These are phyloP conservation scores for Luzula sylvatica DNA, from an alignment of 176 grass and related monocot species.

Conservation along the genomic window DNA sequence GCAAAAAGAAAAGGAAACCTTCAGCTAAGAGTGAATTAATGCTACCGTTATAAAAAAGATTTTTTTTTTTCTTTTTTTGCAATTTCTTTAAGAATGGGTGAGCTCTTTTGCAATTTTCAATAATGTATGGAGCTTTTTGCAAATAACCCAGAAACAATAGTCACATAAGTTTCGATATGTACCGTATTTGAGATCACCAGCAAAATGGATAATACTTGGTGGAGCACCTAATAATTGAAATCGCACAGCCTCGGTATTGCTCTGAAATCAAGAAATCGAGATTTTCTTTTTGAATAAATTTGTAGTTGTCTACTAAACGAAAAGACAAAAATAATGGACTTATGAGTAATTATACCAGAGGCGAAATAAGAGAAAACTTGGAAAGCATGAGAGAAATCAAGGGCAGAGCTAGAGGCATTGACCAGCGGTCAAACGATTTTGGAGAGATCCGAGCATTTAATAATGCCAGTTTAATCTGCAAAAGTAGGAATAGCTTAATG, in stretches of 20 bases:
- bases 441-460: constrained; percentile 84
- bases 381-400: constrained; percentile 79
- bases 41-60: too few species aligned
- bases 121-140: not conserved
- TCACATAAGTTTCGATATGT: constrained; percentile 4
- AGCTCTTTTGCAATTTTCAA: too few species aligned
- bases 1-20: too few species aligned
- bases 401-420: constrained; percentile 34
- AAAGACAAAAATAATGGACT: not conserved
- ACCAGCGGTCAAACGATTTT: constrained; percentile 82
- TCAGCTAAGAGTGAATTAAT: too few species aligned
- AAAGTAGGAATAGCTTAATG: constrained; percentile 7
- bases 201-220: constrained; percentile 67
- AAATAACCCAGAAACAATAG: not conserved
- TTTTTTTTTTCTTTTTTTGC: too few species aligned
- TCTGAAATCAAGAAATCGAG: constrained; percentile 37
- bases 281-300: not conserved
- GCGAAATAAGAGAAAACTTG: constrained; percentile 60
- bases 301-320: not conserved
- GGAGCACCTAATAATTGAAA: constrained; percentile 69
- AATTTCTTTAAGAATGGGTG: too few species aligned
- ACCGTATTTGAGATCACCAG: constrained; percentile 89
- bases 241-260: constrained; percentile 56
- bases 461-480: constrained; percentile 69
- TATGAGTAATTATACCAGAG: constrained; percentile 49